Evolutionary conservation across 2,329 filamentous ascomycete species (phyloP).

Genomic region (Scedosporium aurantiacum): DNA sequence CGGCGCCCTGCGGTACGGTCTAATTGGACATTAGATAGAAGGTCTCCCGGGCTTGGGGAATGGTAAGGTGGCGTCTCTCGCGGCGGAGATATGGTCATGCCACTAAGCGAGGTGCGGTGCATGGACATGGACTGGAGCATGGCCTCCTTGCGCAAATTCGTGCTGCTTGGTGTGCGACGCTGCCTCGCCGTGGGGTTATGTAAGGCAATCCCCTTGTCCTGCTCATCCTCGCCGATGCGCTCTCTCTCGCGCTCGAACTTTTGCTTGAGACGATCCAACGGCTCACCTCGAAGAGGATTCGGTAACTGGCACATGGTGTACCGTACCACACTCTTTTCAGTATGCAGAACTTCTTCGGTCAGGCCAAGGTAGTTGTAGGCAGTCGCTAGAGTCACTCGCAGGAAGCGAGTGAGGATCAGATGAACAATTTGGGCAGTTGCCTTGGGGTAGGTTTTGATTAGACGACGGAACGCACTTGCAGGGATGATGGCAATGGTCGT

Average conservation of each 20-base stretch:
- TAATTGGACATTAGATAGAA: slow-evolving; percentile 67
- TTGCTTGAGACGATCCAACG: slow-evolving; percentile 75
- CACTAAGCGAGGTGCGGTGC: slow-evolving; percentile 32
- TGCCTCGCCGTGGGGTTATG: slow-evolving; percentile 65
- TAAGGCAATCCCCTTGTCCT: slow-evolving; percentile 84
- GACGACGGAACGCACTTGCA: slow-evolving; percentile 82
- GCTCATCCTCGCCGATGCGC: slow-evolving; percentile 67
- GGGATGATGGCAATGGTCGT: slow-evolving; percentile 98
- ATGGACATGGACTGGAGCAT: slow-evolving; percentile 55
- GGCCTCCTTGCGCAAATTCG: slow-evolving; percentile 68
- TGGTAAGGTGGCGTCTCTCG: slow-evolving; percentile 30
- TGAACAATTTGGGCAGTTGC: slow-evolving; percentile 96
- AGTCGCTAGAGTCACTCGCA: slow-evolving; percentile 87
- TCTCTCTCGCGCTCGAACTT: slow-evolving; percentile 84
- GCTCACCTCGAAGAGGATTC: slow-evolving; percentile 76
- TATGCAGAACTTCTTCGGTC: slow-evolving; percentile 82
- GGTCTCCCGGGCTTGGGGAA: slow-evolving; percentile 61
- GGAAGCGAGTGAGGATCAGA: slow-evolving; percentile 87
- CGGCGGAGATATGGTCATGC: slow-evolving; percentile 27
- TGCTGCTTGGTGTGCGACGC: slow-evolving; percentile 53
- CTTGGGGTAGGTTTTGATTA: slow-evolving; percentile 91
- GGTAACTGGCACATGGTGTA: slow-evolving; percentile 88
- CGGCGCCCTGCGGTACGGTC: slow-evolving; percentile 47
- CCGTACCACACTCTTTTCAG: slow-evolving; percentile 86
- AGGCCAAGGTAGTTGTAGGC: slow-evolving; percentile 90